phyloP scores from a whole-genome alignment of 495 filamentous ascomycete species.

The Neurospora intermedia region DNA sequence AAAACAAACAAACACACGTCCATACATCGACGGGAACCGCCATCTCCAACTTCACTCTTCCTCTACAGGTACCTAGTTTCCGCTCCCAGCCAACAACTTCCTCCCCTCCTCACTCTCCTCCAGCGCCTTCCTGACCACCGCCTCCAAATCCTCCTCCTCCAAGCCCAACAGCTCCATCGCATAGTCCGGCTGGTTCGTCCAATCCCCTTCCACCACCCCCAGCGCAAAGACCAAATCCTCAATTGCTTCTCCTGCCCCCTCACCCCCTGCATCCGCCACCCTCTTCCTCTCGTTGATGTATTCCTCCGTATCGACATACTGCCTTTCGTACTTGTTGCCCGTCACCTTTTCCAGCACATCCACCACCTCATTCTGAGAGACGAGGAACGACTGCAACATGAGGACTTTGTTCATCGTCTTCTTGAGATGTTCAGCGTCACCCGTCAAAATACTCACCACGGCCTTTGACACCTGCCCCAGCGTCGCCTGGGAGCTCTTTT shows the following conservation, averaged over 20 bases:
- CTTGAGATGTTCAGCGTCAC: conserved; percentile 8
- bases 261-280: conserved; percentile 9
- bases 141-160: conserved; percentile 17
- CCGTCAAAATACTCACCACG: conserved; percentile 26
- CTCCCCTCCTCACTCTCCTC: neutral
- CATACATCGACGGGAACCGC: too few species aligned
- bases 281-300: conserved; percentile 12
- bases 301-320: conserved; percentile 3
- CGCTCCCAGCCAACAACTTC: neutral
- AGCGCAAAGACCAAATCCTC: conserved; percentile 23
- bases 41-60: neutral
- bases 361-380: conserved; percentile 37
- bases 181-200: conserved; percentile 15
- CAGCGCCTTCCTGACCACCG: conserved; percentile 10
- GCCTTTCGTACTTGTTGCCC: conserved; percentile 17
- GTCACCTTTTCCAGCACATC: conserved; percentile 28
- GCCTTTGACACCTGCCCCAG: conserved; percentile 27
- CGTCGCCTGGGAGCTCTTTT: conserved; percentile 26
- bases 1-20: too few species aligned
- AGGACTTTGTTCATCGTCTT: conserved; percentile 35
- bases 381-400: conserved; percentile 32
- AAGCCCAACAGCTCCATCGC: conserved; percentile 20
- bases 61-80: neutral
- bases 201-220: conserved; percentile 18
- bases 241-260: conserved; percentile 3